phyloP scores from a whole-genome alignment of 192 early-diverging fungal species.

The Haplosporangium gracile region DNA sequence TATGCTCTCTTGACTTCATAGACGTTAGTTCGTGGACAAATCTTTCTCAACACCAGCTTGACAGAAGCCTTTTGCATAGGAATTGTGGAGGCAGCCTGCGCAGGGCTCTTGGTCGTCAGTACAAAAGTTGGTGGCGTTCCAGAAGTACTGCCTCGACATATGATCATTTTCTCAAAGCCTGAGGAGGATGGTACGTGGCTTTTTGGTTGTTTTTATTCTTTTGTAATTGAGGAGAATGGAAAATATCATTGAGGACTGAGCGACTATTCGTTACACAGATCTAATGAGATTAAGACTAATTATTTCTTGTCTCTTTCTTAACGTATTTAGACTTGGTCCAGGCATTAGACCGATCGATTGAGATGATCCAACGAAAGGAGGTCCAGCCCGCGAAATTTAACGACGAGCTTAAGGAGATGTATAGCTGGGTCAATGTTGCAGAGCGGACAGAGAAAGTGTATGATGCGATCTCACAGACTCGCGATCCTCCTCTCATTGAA shows the following conservation, averaged over 20 bases:
- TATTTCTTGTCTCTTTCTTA: neutral
- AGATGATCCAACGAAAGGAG: slow-evolving; percentile 72
- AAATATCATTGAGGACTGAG: neutral
- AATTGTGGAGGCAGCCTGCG: slow-evolving; percentile 97
- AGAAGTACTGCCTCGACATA: slow-evolving; percentile 92
- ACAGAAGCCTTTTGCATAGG: slow-evolving; percentile 99
- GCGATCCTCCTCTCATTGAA: slow-evolving; percentile 80
- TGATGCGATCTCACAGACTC: slow-evolving; percentile 73
- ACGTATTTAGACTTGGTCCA: slow-evolving; percentile 70
- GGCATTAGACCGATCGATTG: slow-evolving; percentile 79
- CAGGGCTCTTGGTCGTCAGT: slow-evolving; percentile 93
- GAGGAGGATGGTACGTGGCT: slow-evolving; percentile 78
- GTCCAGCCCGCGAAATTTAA: slow-evolving; percentile 81
- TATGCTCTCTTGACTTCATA: slow-evolving; percentile 20
- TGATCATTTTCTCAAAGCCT: slow-evolving; percentile 93
- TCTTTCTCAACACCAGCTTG: slow-evolving; percentile 97
- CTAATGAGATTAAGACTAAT: neutral
- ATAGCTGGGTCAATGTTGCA: slow-evolving; percentile 97
- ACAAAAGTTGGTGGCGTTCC: slow-evolving; percentile 97
- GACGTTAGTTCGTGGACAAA: slow-evolving; percentile 88
- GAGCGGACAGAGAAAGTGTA: slow-evolving; percentile 94
- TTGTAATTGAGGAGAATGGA: neutral
- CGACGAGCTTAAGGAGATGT: slow-evolving; percentile 90
- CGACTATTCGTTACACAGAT: neutral
- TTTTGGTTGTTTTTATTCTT: neutral